Evolutionary conservation across 345 rosid species (phyloP), one percentile per base, ranked within the genome.

Genomic region (Rhodomyrtus tomentosa): DNA sequence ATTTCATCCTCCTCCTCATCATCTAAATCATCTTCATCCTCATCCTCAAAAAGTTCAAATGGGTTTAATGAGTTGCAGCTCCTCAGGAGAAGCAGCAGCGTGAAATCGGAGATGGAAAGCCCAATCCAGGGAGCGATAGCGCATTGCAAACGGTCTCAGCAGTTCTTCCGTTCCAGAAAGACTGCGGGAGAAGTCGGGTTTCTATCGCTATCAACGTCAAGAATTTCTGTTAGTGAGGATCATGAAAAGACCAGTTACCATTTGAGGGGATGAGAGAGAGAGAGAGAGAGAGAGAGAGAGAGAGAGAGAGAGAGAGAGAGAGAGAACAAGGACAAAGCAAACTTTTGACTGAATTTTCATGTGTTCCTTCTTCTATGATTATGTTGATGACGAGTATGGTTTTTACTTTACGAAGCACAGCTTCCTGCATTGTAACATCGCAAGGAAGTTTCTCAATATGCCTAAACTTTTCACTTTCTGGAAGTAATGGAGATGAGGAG

Each of bases 31-130:
- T 89, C 92, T 29, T 90, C 93, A 1, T 89, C 87, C 72, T 89
- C 89, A 7, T 82, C 55, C 81, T 84, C 91, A 21, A 88, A 88
- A 36, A 87, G 87, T 83, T 89, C 92, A 27, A 87, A 87, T 84
- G 91, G 91, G 81, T 90, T 88, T 85, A 85, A 87, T 59, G 88
- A 85, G 15, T 50, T 87, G 85, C 90, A 89, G 54, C 83, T 91
- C 82, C 91, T 94, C 62, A 94, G 90, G 91, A 92, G 95, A 89
- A 92, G 95, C 84, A 88, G 88, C 85, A 92, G 98, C 73, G 89
- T 87, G 76, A 90, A 88, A 86, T 86, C 88, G 27, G 86, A 84
- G 85, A 81, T 59, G 50, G 86, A 86, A 50, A 86, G 86, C 50
- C 88, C 88, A 4, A 86, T 86, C 68, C 86, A 81, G 82, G 86